These are phyloP conservation scores for Ilex aquifolium DNA, from an alignment of 257 asterid genomes.

Conservation along the genomic window DNA sequence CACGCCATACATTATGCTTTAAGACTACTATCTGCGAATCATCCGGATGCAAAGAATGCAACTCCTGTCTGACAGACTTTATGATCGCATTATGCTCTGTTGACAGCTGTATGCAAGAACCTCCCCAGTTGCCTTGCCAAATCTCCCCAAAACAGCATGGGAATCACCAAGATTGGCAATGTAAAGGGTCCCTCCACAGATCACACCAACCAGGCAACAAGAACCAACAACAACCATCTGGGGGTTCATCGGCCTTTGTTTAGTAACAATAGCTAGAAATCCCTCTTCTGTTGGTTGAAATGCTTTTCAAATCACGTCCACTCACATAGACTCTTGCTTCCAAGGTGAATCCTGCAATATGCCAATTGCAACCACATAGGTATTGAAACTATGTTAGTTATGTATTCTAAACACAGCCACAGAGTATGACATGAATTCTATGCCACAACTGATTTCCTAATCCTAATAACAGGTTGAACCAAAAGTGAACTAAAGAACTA, in stretches of 20 bases:
- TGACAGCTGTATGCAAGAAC: conserved; percentile 67
- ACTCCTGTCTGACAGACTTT: conserved; percentile 70
- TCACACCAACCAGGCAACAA: conserved; percentile 51
- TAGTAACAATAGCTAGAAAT: conserved; percentile 38
- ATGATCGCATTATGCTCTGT: conserved; percentile 72
- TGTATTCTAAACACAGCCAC: too few relatives aligned
- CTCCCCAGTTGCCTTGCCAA: conserved; percentile 57
- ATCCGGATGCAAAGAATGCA: conserved; percentile 67
- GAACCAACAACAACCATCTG: conserved; percentile 72
- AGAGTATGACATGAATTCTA: too few relatives aligned
- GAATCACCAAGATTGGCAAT: conserved; percentile 82
- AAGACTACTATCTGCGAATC: conserved; percentile 72
- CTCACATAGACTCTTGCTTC: conserved; percentile 56
- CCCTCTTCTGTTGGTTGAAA: conserved; percentile 71
- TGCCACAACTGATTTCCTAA: too few relatives aligned
- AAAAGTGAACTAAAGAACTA: too few relatives aligned
- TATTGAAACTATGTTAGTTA: too few relatives aligned
- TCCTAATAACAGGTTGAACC: too few relatives aligned
- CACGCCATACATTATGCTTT: conserved; percentile 86
- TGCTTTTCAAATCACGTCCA: conserved; percentile 54
- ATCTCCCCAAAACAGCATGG: conserved; percentile 75
- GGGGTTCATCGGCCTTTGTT: conserved; percentile 20
- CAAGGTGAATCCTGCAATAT: conserved; percentile 40
- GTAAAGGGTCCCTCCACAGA: conserved; percentile 64
- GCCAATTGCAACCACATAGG: not conserved